These are phyloP conservation scores for Penicillium flavigenum DNA, from an alignment of 495 filamentous ascomycete genomes.

Conservation along the genomic window DNA sequence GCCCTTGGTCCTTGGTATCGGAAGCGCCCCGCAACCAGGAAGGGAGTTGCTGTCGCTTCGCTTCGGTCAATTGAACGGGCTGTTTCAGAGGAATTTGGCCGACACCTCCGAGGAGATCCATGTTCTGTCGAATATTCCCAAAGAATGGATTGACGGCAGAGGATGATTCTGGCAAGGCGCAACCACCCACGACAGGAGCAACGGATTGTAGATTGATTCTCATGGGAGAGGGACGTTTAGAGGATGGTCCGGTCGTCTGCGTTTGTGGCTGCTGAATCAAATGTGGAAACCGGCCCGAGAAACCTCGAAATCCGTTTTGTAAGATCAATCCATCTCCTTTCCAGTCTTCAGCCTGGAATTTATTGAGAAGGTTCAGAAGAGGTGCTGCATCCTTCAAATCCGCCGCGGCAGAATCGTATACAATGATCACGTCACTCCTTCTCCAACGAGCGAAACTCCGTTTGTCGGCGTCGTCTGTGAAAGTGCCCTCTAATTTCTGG, in stretches of 20 bases:
- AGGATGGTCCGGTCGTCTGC: constrained; percentile 26
- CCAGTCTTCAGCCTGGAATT: constrained; percentile 86
- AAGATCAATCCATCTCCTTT: constrained; percentile 69
- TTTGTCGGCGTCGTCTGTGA: constrained; percentile 72
- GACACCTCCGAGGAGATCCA: constrained; percentile 91
- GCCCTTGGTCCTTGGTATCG: constrained; percentile 67
- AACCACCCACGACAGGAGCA: constrained; percentile 82
- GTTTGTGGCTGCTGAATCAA: constrained; percentile 34
- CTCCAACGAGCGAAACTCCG: constrained; percentile 75
- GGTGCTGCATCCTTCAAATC: constrained; percentile 73
- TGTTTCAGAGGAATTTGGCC: constrained; percentile 80
- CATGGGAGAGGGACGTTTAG: constrained; percentile 47
- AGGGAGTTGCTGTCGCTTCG: constrained; percentile 55
- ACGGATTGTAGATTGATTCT: constrained; percentile 53
- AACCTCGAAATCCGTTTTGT: constrained; percentile 55
- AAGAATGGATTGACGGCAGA: constrained; percentile 85
- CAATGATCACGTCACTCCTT: constrained; percentile 69
- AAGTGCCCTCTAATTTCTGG: constrained; percentile 84
- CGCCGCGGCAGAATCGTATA: constrained; percentile 78
- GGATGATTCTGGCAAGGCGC: constrained; percentile 69
- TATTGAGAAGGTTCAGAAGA: constrained; percentile 85
- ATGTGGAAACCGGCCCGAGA: constrained; percentile 50
- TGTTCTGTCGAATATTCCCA: constrained; percentile 92
- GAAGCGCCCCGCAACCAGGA: constrained; percentile 72
- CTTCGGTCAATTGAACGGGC: constrained; percentile 56